Evolutionary conservation across 257 asterid species (phyloP), one percentile per base, ranked within the genome.

Genomic region (Solanum infundibuliforme): DNA sequence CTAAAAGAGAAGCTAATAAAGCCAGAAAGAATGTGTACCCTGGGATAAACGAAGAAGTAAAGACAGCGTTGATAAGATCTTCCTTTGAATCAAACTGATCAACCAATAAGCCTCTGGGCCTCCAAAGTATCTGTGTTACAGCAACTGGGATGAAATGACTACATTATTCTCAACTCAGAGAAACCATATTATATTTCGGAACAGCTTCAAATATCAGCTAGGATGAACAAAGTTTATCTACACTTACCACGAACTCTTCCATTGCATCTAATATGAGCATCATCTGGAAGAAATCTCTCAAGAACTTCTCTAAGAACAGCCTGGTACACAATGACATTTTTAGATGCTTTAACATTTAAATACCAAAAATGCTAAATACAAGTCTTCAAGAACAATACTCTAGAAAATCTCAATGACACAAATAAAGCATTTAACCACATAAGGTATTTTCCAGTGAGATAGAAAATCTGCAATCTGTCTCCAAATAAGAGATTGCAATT

Each of bases 221-320:
- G 36, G 66, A 81, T 60, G 87, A 62, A 88, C 62, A n/a, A 91
- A 73, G 12, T 52, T 85, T 4, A 12, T 58, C 36, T 27, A 25
- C 58, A 92, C 98, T 79, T 89, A 97, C 99, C 94, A 82, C 99
- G 99, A 87, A 97, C 96, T 93, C 99, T 97, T 90, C 99, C 99
- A 39, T 86, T 97, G 86, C 95, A 93, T 92, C 96, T 92, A 89
- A 91, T 92, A 92, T 97, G 99, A 89, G 88, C 92, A 92, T 97
- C 99, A 87, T 90, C 95, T 0, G 99, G 99, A 87, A 97, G 89
- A 93, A 95, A 93, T 48, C 91, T 73, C 46, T 91, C 93, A 87
- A 97, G 92, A 86, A 93, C 69, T 66, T 95, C 98, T 92, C 96
- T 92, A 76, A 97, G 99, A 88, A 97, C 98, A 91, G 99, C 98